Conservation (phyloP, 2,329 filamentous ascomycete genomes). For the Calonectria hongkongensis region DNA sequence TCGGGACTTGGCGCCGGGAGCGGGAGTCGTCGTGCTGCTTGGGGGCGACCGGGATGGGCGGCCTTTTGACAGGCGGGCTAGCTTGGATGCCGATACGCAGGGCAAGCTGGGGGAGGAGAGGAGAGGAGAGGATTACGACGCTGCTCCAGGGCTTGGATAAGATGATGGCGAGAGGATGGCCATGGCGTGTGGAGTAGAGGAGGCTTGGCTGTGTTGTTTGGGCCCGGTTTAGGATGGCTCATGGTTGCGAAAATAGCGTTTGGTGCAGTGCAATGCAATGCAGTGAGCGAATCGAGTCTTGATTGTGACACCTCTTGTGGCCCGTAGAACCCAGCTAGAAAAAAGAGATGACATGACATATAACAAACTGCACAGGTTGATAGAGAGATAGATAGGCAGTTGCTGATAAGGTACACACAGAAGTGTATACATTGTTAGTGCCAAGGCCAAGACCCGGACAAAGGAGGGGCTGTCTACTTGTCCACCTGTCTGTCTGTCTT, state of each 20-base stretch:
- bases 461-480: background rate
- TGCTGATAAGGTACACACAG: background rate
- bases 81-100: conserved; percentile 2
- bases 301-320: background rate
- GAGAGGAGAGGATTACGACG: conserved; percentile 11
- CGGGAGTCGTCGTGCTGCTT: background rate
- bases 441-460: background rate
- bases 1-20: conserved; percentile 18
- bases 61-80: conserved; percentile 17
- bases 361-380: background rate
- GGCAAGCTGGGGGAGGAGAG: background rate
- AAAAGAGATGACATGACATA: background rate
- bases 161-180: conserved; percentile 4
- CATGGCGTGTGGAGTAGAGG: background rate
- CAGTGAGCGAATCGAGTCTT: background rate
- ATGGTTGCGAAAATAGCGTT: conserved; percentile 1
- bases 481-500: too few relatives aligned
- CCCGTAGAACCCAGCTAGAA: too few relatives aligned
- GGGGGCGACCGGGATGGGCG: conserved; percentile 22
- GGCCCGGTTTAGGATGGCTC: too few relatives aligned
- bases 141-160: conserved; percentile 22
- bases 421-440: background rate
- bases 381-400: too few relatives aligned
- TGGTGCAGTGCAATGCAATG: background rate
- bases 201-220: conserved; percentile 28